phyloP scores from a whole-genome alignment of 2,329 filamentous ascomycete genomes.

The Metarhizium rileyi region DNA sequence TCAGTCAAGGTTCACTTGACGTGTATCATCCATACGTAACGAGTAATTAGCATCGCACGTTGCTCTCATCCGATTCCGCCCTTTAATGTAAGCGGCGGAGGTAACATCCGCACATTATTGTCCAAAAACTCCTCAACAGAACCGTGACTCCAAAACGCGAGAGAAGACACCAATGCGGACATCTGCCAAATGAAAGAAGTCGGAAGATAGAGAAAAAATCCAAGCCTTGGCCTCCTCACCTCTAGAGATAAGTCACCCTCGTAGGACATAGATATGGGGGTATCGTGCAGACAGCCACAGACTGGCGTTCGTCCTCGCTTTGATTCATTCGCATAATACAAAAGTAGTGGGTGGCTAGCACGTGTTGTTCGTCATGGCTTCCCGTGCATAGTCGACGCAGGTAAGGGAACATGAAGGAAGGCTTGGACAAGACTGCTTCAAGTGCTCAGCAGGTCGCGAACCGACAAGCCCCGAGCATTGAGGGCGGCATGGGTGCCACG shows the following conservation, averaged over 20 bases:
- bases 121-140: neutral
- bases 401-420: too few relatives aligned
- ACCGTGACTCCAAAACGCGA: too few relatives aligned
- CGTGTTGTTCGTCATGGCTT: neutral
- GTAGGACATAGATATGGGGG: neutral
- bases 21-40: neutral
- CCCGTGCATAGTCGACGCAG: neutral
- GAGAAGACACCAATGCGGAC: too few relatives aligned
- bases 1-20: neutral
- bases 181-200: too few relatives aligned
- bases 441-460: slow-evolving; percentile 43
- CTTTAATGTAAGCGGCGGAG: neutral
- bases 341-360: neutral
- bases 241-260: neutral
- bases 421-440: slow-evolving; percentile 22
- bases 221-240: neutral
- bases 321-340: neutral
- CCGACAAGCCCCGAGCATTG: slow-evolving; percentile 40
- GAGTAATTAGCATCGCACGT: neutral
- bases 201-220: too few relatives aligned
- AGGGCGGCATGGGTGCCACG: slow-evolving; percentile 32
- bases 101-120: neutral
- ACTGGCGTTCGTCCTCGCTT: neutral
- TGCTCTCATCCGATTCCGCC: neutral
- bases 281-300: slow-evolving; percentile 1